These are phyloP conservation scores for Hemileccinum rubropunctum DNA, from an alignment of 768 basidiomycete genomes.

Conservation along the genomic window DNA sequence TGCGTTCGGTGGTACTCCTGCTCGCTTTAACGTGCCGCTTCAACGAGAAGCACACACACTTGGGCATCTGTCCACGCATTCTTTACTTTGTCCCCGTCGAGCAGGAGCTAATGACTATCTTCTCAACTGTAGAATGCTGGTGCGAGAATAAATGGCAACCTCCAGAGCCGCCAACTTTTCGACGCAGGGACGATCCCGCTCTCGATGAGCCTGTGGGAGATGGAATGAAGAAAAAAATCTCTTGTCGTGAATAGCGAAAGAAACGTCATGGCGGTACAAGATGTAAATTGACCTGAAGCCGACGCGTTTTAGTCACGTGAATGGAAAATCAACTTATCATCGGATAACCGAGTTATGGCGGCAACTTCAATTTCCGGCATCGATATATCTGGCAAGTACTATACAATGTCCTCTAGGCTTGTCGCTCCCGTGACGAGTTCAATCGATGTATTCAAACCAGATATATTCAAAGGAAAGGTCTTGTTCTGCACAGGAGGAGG, in stretches of 20 bases:
- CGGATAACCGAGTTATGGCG: too few species aligned
- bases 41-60: conserved; percentile 4
- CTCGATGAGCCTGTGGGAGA: conserved; percentile 22
- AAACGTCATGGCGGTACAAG: conserved; percentile 13
- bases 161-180: conserved; percentile 3
- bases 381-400: too few species aligned
- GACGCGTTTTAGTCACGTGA: conserved; percentile 22
- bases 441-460: conserved; percentile 64
- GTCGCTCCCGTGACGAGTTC: conserved; percentile 51
- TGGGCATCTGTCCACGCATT: background rate
- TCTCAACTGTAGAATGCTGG: background rate
- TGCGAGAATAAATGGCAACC: background rate
- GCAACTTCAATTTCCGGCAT: too few species aligned
- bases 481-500: conserved; percentile 90
- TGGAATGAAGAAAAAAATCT: conserved; percentile 27
- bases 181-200: conserved; percentile 18
- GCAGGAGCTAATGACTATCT: background rate
- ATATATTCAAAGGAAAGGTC: conserved; percentile 89
- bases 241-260: conserved; percentile 23
- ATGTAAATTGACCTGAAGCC: too few species aligned
- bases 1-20: background rate
- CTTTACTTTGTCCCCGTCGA: background rate
- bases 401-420: conserved; percentile 44
- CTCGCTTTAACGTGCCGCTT: background rate
- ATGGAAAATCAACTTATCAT: conserved; percentile 22